Base-by-base conservation (phyloP, 495 filamentous ascomycete genomes). In the Collariella sp. region DNA sequence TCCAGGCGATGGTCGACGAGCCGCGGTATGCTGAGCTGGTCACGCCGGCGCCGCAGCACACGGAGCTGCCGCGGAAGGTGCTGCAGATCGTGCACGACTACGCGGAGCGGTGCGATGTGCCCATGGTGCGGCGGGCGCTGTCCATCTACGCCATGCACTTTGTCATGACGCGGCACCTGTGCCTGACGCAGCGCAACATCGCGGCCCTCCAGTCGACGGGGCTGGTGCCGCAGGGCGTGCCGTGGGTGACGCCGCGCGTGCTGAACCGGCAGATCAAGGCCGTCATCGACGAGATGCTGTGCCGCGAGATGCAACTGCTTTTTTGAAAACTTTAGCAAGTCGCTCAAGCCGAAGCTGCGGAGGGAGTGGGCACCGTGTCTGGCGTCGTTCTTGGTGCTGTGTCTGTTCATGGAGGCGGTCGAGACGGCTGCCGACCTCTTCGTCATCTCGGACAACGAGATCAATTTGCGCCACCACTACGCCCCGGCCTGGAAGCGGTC, bases 191-290 rank as follows among this genome's bases (percentile, higher is more conserved):
- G 7, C 51, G 59, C n/a, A 70, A 72, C 39, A 59, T 74, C 35
- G 50, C 46, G 26, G 59, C 61, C 13, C 63, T 79, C 1, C 62
- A 62, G 41, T 47, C 60, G 19, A 72, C 62, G 5, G 55, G 59
- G 13, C 48, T 65, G 34, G 64, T 70, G 34, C 65, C 70, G 19
- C 70, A 70, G 53, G 52, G 43, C 54, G 60, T 57, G 44, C 63
- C 69, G 15, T 72, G 65, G 58, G 62, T 76, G 13, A 78, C 75
- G 34, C 66, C 76, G 33, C 66, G 76, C 13, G 70, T 79, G 50
- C 69, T 79, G 15, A 76, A 74, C 60, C 68, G 76, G 13, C 77
- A 79, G 62, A 60, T 79, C 52, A 79, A 79, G 56, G 68, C 73
- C 13, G 67, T 74, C 7, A 62, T 78, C n/a, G 69, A 79, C 66